Evolutionary conservation across 2,329 filamentous ascomycete species (phyloP).

Genomic region (Diaporthe vaccinii): DNA sequence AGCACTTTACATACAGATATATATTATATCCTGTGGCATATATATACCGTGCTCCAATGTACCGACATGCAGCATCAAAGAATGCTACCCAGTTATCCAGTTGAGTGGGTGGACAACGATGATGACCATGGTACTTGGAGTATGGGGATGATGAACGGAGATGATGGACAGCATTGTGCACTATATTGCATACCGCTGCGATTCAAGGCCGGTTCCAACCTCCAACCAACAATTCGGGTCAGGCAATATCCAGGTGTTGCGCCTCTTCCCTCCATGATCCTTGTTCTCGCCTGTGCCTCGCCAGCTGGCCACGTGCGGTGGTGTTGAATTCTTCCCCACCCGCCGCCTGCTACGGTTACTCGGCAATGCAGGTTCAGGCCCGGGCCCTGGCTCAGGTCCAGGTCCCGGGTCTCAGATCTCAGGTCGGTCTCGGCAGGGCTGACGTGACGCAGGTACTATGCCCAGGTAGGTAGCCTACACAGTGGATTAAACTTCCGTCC

Average conservation of each 20-base stretch:
- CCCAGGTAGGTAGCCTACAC: neutral
- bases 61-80: neutral
- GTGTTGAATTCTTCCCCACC: neutral
- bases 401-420: neutral
- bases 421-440: constrained; percentile 32
- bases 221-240: neutral
- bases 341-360: neutral
- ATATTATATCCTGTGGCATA: neutral
- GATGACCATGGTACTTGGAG: neutral
- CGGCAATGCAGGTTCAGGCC: constrained; percentile 11
- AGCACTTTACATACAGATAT: neutral
- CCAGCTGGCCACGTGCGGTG: constrained; percentile 17
- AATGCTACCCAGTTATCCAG: neutral
- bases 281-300: neutral
- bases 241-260: neutral
- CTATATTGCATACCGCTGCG: neutral
- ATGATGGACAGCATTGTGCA: too few species aligned
- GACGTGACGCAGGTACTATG: constrained; percentile 13
- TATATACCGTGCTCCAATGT: neutral
- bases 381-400: neutral
- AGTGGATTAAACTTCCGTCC: neutral
- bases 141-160: neutral
- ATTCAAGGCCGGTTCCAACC: neutral
- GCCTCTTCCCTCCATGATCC: constrained; percentile 13
- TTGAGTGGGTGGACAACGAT: neutral